phyloP scores from a whole-genome alignment of 768 basidiomycete species.

The Lentinula aciculospora region DNA sequence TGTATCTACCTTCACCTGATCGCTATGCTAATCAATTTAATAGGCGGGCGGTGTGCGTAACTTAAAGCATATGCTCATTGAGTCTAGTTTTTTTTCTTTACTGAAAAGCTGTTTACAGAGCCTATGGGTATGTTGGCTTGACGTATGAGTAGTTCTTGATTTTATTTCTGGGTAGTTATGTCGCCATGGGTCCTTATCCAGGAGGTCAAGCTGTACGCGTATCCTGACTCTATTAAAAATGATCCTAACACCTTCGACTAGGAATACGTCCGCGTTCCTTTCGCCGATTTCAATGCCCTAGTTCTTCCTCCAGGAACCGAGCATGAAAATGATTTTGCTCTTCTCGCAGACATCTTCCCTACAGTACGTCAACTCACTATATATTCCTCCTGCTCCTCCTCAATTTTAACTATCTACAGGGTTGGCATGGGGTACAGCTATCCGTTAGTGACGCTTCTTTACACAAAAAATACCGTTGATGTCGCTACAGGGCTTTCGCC shows the following conservation, averaged over 20 bases:
- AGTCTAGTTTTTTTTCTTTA: too few species aligned
- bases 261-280: slow-evolving; percentile 54
- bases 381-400: neutral
- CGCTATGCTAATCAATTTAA: neutral
- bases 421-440: slow-evolving; percentile 47
- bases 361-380: slow-evolving; percentile 34
- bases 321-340: slow-evolving; percentile 49
- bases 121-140: slow-evolving; percentile 33
- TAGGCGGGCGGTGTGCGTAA: slow-evolving; percentile 42
- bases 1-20: neutral
- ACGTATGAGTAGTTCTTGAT: neutral
- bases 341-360: slow-evolving; percentile 52
- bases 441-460: slow-evolving; percentile 23
- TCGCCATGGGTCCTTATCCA: slow-evolving; percentile 51
- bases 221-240: neutral
- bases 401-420: slow-evolving; percentile 20
- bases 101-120: slow-evolving; percentile 19
- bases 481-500: slow-evolving; percentile 38
- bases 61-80: neutral
- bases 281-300: slow-evolving; percentile 52
- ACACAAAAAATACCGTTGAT: too few species aligned
- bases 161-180: slow-evolving; percentile 31
- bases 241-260: slow-evolving; percentile 10
- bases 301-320: slow-evolving; percentile 47
- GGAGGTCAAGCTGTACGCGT: slow-evolving; percentile 44